Evolutionary conservation across 1,284 basidiomycete species (phyloP), one percentile per base, ranked within the genome.

Genomic region (Fomitopsis schrenkii): DNA sequence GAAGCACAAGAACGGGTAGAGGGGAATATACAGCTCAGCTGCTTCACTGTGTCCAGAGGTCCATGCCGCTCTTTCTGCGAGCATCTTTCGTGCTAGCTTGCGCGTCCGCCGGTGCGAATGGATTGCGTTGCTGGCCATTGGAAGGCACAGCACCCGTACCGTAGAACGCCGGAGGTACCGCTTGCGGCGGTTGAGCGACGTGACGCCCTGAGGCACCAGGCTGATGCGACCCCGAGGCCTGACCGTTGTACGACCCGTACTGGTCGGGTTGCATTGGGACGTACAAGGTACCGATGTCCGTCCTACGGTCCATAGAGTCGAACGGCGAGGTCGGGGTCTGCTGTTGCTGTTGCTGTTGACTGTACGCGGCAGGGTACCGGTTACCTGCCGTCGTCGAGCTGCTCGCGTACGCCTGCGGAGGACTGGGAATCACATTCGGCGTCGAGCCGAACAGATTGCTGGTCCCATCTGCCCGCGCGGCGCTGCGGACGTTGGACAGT

Each of bases 211-310:
- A 65, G 6, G 68, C 62, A 44, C 62, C 64, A 15, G 67, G 66
- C 45, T 75, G 66, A 17, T 61, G 59, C 33, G 73, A 69, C 55
- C 74, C 70, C 52, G 76, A 69, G 45, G 72, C 70, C 17, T 77
- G 52, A 14, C 59, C 62, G 57, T 65, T 72, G 68, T 90, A 90
- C 40, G 80, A 71, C 65, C 83, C 81, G 71, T 84, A 91, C 67
- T 88, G 86, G 38, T 92, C 90, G 35, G 90, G 87, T 71, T 93
- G 91, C 80, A 93, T 82, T 1, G 91, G 90, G 44, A 85, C 86
- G 70, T 86, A 93, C 72, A 92, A 72, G 61, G 81, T 81, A 53
- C 83, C 84, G 54, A 90, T 84, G 58, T 90, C 88, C 40, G 83
- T 76, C 57, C 87, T 80, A 58, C 84, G 79, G 63, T 87, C 87